phyloP scores from a whole-genome alignment of 371 early-diverging fungal genomes.

The Quaeritorhiza haematococci region DNA sequence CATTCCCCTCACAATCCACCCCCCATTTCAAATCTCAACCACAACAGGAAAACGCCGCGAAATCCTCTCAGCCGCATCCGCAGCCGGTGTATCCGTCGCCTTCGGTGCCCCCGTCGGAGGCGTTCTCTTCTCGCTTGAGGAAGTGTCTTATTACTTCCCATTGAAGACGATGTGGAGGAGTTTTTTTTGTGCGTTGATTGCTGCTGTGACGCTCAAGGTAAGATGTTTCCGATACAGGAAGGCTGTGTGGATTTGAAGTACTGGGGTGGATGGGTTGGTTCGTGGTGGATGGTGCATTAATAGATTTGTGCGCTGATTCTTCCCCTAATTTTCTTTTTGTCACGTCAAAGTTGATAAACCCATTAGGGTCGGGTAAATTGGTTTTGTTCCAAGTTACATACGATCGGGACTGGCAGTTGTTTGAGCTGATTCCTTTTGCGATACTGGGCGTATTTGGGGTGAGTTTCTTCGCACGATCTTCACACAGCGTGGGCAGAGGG shows the following conservation, averaged over 20 bases:
- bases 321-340: too few relatives aligned
- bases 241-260: too few relatives aligned
- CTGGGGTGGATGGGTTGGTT: too few relatives aligned
- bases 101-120: slow-evolving; percentile 97
- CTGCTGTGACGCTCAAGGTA: slow-evolving; percentile 82
- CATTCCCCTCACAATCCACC: background rate
- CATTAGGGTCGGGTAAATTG: slow-evolving; percentile 88
- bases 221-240: too few relatives aligned
- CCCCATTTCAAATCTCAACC: background rate
- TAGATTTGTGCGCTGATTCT: too few relatives aligned
- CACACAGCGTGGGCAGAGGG: too few relatives aligned
- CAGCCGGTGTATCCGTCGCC: slow-evolving; percentile 92
- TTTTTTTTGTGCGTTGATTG: slow-evolving; percentile 89
- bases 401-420: slow-evolving; percentile 81
- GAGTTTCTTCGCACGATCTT: too few relatives aligned
- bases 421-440: slow-evolving; percentile 77
- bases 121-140: slow-evolving; percentile 93
- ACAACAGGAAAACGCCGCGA: slow-evolving; percentile 67
- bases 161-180: slow-evolving; percentile 91
- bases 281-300: too few relatives aligned
- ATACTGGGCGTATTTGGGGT: slow-evolving; percentile 87
- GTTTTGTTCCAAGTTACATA: slow-evolving; percentile 94
- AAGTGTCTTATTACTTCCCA: slow-evolving; percentile 91
- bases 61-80: slow-evolving; percentile 86
- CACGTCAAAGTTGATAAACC: slow-evolving; percentile 68